Base-by-base conservation (phyloP, 176 grass and related monocot genomes). In the Avena sativa region DNA sequence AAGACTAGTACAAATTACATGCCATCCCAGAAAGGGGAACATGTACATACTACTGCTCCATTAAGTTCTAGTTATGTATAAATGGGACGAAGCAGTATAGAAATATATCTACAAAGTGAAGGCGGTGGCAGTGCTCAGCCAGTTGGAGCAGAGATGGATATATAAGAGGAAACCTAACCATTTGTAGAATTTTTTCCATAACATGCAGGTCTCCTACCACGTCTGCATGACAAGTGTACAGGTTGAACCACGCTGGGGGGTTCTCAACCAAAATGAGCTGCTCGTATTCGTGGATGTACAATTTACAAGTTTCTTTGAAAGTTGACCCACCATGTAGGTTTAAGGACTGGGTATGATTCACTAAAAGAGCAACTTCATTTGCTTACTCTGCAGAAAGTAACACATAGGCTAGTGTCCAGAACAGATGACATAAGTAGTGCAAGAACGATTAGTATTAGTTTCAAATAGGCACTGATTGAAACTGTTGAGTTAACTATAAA, bases 1-100 rank as follows among this genome's bases (percentile, higher is more conserved):
- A 56, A 81, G 57, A 55, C 72, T 74, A 76, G 1, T 1, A 34
- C 5, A 87, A 52, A 43, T 55, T 49, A 30, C 82, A 48, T 60
- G 15, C 53, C 40, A 76, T 30, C 9, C 25, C 61, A 66, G 2
- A 10, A 32, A 66, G 61, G 11, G 25, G 12, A 66, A 66, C 5
- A 3, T 66, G 1, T 15, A 32, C 63, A 14, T 66, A 2, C 23
- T 66, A 16, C 63, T 13, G 13, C 61, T 21, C n/a, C 26, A 66
- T 28, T 66, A 32, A 66, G 5, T 66, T 32, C 12, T 66, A 34
- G 28, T 34, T 67, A 67, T 2, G 28, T 30, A 8, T 7, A 67
- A 34, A 34, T 7, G 13, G 62, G 26, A 34, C 59, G n/a, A 13
- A 51, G 49, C 12, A 13, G 12, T 13, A 51, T 51, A 51, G 10